Base-by-base conservation (phyloP, 139 green algal species). In the Tetradesmus obliquus region DNA sequence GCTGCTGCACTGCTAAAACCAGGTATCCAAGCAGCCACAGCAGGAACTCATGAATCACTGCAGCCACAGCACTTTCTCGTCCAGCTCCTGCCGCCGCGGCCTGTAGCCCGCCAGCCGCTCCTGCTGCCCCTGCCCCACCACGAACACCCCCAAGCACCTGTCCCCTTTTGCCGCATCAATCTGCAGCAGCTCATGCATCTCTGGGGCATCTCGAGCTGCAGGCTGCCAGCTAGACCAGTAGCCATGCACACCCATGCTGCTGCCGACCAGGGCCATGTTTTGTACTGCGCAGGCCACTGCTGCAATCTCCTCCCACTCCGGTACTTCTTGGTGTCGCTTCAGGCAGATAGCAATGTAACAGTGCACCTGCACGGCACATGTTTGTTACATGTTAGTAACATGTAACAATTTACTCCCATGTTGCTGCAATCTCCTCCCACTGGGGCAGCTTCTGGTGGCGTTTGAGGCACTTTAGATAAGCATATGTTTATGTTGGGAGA, bases 251-350 rank as follows among this genome's bases (percentile, higher is more conserved):
- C 92, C 91, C 55, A 94, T 74, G 0, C 91, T 84, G 12, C 84
- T 92, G 13, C 89, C 88, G 76, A 91, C 72, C 1, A 96, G 84
- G 3, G 66, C 8, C 57, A 91, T 57, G 88, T 91, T 95, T 91
- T 96, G 95, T 5, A 96, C 95, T 1, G 93, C 95, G 72, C 91
- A 94, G 0, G 93, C 69, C 19, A 94, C 91, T 5, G 95, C 93
- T 8, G 89, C 89, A 58, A 95, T 93, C 81, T 97, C 95, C 89
- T 97, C 95, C 95, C 94, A 96, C 86, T 97, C 94, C 6, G 95
- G 94, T 1, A 93, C 95, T 0, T 83, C 57, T 55, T 92, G 87
- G 45, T 91, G 69, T 13, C 94, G 94, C 76, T 94, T 92, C 86
- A 94, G 93, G 92, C 91, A 93, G 79, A 96, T 94, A 17, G 91